These are phyloP conservation scores for Paspalum vaginatum DNA, from an alignment of 176 grass and related monocot genomes.

Conservation along the genomic window DNA sequence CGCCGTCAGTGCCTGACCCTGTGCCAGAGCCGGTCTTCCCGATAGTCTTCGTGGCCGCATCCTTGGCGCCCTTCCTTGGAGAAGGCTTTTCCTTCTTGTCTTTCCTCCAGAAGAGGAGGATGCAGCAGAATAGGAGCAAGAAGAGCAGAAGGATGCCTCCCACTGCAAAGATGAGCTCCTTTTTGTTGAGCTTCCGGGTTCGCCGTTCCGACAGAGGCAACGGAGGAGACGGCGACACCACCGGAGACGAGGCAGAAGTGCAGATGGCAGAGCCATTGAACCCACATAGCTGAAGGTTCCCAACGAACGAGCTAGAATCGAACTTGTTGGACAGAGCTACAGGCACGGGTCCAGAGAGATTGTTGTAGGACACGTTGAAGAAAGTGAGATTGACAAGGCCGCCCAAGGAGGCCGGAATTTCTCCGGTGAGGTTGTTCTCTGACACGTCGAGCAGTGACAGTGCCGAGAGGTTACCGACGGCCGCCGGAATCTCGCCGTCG, in stretches of 20 bases:
- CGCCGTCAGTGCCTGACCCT: slow-evolving; percentile 30
- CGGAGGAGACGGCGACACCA: slow-evolving; percentile 40
- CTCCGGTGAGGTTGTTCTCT: slow-evolving; percentile 81
- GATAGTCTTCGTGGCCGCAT: slow-evolving; percentile 29
- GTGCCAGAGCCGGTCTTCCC: slow-evolving; percentile 43
- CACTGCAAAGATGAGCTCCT: slow-evolving; percentile 68
- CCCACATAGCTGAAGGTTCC: slow-evolving; percentile 88
- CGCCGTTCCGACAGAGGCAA: slow-evolving; percentile 29
- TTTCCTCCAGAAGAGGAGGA: slow-evolving; percentile 64
- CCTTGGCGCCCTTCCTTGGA: slow-evolving; percentile 40
- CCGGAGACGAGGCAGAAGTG: slow-evolving; percentile 62
- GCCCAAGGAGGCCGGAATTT: slow-evolving; percentile 65
- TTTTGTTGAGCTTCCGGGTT: slow-evolving; percentile 65
- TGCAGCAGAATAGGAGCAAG: slow-evolving; percentile 70
- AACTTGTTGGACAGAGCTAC: slow-evolving; percentile 76
- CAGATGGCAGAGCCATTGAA: slow-evolving; percentile 72
- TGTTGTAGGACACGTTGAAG: slow-evolving; percentile 84
- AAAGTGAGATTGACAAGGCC: slow-evolving; percentile 57
- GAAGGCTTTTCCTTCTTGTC: slow-evolving; percentile 48
- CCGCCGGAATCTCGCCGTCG: slow-evolving; percentile 63
- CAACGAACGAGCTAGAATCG: slow-evolving; percentile 82
- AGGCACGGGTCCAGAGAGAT: slow-evolving; percentile 70
- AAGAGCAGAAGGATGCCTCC: slow-evolving; percentile 65
- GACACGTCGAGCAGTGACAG: slow-evolving; percentile 77
- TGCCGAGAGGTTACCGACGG: slow-evolving; percentile 61